Evolutionary conservation across 2,329 filamentous ascomycete genomes (phyloP).

Genomic region (Sclerotiophoma versabilis): DNA sequence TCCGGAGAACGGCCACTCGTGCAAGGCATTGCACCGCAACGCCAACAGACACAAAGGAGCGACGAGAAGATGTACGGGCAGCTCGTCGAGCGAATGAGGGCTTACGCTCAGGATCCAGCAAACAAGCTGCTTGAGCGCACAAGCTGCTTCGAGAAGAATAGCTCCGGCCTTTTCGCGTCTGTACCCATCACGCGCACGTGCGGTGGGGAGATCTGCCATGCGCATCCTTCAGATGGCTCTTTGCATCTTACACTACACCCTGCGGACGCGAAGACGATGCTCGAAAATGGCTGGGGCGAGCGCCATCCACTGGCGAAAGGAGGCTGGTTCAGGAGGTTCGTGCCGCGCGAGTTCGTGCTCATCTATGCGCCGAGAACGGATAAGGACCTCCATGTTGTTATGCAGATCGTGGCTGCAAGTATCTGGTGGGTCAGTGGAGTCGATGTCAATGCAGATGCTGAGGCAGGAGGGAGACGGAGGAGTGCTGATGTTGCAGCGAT

Average conservation of each 20-base stretch:
- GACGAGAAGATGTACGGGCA: constrained; percentile 55
- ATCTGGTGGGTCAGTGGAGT: constrained; percentile 69
- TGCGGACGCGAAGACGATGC: constrained; percentile 73
- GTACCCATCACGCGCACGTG: constrained; percentile 73
- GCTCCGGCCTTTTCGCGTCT: constrained; percentile 74
- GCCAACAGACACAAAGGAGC: constrained; percentile 75
- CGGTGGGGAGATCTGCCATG: constrained; percentile 82
- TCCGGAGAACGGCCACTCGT: constrained; percentile 70
- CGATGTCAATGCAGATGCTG: constrained; percentile 35
- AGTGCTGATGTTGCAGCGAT: constrained; percentile 32
- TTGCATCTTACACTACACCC: constrained; percentile 84
- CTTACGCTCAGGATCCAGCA: constrained; percentile 30
- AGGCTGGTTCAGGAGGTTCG: constrained; percentile 70
- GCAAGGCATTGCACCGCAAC: constrained; percentile 80
- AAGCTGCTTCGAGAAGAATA: constrained; percentile 84
- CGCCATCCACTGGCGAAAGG: constrained; percentile 70
- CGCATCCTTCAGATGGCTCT: constrained; percentile 77
- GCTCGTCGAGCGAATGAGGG: constrained; percentile 28
- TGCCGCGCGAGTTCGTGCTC: constrained; percentile 79
- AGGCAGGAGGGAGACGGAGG: constrained; percentile 25
- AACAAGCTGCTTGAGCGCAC: constrained; percentile 59
- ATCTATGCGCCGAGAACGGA: constrained; percentile 79
- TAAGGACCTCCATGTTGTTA: constrained; percentile 71
- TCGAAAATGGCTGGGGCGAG: constrained; percentile 82
- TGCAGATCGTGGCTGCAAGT: constrained; percentile 74